phyloP scores from a whole-genome alignment of 208 protist species.

The Crithidia mellificae region DNA sequence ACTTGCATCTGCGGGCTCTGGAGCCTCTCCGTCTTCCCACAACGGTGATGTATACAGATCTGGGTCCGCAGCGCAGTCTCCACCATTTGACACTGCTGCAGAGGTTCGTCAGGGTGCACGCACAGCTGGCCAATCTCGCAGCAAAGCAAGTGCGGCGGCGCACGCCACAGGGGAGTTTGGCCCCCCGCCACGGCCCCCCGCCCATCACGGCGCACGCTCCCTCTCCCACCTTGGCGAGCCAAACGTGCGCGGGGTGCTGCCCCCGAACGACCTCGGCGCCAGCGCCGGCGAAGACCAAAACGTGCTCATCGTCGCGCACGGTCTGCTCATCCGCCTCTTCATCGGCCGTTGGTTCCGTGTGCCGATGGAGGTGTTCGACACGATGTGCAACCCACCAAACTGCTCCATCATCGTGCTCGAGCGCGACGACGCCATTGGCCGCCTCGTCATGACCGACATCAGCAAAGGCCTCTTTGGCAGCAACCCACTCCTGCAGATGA shows the following conservation, averaged over 20 bases:
- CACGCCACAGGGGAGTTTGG: not conserved
- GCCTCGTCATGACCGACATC: conserved; percentile 80
- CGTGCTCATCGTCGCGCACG: conserved; percentile 87
- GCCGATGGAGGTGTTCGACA: conserved; percentile 86
- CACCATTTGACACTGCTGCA: no score
- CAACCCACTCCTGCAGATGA: conserved; percentile 80
- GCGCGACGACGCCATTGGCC: conserved; percentile 51
- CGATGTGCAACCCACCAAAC: conserved; percentile 90
- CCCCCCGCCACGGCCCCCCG: not conserved
- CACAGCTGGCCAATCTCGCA: no score
- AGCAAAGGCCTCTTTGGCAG: conserved; percentile 86
- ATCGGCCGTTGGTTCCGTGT: conserved; percentile 84
- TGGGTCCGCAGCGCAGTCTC: no score
- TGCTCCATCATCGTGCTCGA: conserved; percentile 85
- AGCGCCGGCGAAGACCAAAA: conserved; percentile 62
- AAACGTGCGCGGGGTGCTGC: conserved; percentile 24
- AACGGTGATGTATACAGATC: no score
- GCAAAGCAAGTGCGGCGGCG: not conserved
- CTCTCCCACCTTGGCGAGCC: conserved; percentile 27
- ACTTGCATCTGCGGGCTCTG: no score
- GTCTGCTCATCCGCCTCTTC: conserved; percentile 85
- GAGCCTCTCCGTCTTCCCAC: no score
- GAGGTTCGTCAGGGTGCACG: no score
- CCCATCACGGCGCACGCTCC: conserved; percentile 4
- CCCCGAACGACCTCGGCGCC: conserved; percentile 29